A percentile compares a stretch with the other conserved stretches of the same genome.
Evolutionary conservation across 2,329 filamentous ascomycete genomes (phyloP).

Genomic region (Fusarium sp.): DNA sequence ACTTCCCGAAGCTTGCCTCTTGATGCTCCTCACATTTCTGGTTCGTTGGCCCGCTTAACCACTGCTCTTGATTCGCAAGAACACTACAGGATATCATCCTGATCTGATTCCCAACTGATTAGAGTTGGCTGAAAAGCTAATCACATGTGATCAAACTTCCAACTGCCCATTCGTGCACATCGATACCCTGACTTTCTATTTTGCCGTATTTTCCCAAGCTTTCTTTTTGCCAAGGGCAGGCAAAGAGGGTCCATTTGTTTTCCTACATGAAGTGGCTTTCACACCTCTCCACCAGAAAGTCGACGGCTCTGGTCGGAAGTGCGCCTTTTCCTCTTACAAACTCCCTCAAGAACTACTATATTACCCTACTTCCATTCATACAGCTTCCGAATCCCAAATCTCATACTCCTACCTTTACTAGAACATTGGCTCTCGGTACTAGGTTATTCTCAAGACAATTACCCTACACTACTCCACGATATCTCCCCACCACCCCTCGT

Average conservation of each 20-base stretch:
- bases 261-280: conserved; percentile 33
- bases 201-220: conserved; percentile 19
- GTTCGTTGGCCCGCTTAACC: conserved; percentile 24
- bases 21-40: neutral
- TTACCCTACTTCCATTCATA: neutral
- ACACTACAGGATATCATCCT: conserved; percentile 1
- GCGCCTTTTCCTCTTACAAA: conserved; percentile 11
- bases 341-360: neutral
- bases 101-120: conserved; percentile 10
- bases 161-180: conserved; percentile 16
- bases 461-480: conserved; percentile 33
- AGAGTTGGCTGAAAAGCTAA: conserved; percentile 2
- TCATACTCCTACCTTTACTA: neutral
- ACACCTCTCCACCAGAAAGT: conserved; percentile 25
- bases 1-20: neutral
- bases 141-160: conserved; percentile 12
- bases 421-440: neutral
- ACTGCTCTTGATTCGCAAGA: conserved; percentile 12
- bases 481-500: conserved; percentile 34
- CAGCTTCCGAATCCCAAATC: neutral
- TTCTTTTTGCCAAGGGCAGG: neutral
- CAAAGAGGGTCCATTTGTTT: neutral
- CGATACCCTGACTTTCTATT: conserved; percentile 19
- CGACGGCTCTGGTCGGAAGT: conserved; percentile 6
- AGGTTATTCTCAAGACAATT: conserved; percentile 11